Base-by-base conservation (phyloP, 1,284 basidiomycete species). In the Ustilago sp. region DNA sequence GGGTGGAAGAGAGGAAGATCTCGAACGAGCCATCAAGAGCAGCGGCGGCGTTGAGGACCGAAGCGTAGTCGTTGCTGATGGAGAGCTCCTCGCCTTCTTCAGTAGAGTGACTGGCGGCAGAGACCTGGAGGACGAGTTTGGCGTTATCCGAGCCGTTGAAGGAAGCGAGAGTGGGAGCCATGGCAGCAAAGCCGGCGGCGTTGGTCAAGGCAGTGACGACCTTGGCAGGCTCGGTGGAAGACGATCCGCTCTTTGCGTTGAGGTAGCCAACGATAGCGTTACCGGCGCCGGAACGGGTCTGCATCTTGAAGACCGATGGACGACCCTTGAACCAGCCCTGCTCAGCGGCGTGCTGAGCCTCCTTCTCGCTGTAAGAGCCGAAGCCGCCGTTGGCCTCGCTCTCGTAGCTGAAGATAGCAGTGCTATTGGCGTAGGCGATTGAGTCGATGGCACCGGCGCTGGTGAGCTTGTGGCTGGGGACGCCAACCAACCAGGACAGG, bases 251-350 rank as follows among this genome's bases (percentile, higher is more conserved):
- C 56, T 74, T 75, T 60, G 69, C 74, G 45, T 79, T 63, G 35
- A 86, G 68, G 70, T 83, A 86, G 59, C 84, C 84, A 12, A 79
- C 72, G 63, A 86, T 80, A 60, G 84, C 82, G 58, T 63, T 78
- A 48, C 77, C 83, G 28, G 84, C 99, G 45, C 96, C 97, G 4
- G 94, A 63, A 35, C 84, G 81, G 47, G 83, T 83, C 79, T 86
- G 84, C 82, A 86, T 82, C 65, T 77, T 65, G 65, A 81, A 80
- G 59, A 86, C 84, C 56, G 75, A 68, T 54, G 83, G 74, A 9
- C 76, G 72, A 28, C 78, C 76, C 19, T 68, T 62, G 62, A 68
- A 72, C 74, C 68, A 75, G 36, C 77, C 77, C 54, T 77, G 60
- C 38, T 55, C 38, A 17, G 59, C 54, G 31, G 79, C 79, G 3